Evolutionary conservation across 2,329 filamentous ascomycete genomes (phyloP), one percentile per base, ranked within the genome.

Genomic region (Talaromyces sp.): DNA sequence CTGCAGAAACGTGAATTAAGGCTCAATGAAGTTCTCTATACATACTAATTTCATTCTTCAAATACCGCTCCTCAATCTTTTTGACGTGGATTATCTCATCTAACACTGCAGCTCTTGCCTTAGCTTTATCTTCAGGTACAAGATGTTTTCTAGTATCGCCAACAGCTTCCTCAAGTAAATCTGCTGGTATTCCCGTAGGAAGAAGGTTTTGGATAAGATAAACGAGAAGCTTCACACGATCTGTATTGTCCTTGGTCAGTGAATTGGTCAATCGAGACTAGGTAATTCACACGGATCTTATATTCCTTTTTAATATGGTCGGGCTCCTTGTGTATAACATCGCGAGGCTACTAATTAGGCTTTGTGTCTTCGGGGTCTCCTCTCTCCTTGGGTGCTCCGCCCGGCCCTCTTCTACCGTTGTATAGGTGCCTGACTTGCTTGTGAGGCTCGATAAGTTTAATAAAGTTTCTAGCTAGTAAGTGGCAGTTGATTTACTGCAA

Each of bases 371-470:
- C 77, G 4, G 78, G 76, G 65, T 83, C 79, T 1, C 75, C 74
- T 4, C 73, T 75, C 36, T 78, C 73, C 40, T 76, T 77, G 0
- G 76, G 75, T 1, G 76, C 72, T 29, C 76, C 75, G 53, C 73
- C 74, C 66, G 49, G 49, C 10, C 22, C 11, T 31, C 74, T 74
- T n/a, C 78, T 76, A 10, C 81, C 81, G 69, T 83, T 83, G 69
- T 83, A 83, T 2, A 81, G 81, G 68, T 80, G 78, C 56, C 77
- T 79, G 2, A 79, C 79, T 70, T 83, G 81, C 70, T 83, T 83
- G 36, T 78, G 76, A 3, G 80, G 81, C 58, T 82, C 79, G 29
- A 82, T 80, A 5, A 77, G 73, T 67, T 80, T 82, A 65, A 83
- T 81, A 67, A 80, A 82, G 4, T 76, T 76, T 67, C 82, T 82